phyloP scores from a whole-genome alignment of 2,329 filamentous ascomycete species.

The Cordyceps farinosa region DNA sequence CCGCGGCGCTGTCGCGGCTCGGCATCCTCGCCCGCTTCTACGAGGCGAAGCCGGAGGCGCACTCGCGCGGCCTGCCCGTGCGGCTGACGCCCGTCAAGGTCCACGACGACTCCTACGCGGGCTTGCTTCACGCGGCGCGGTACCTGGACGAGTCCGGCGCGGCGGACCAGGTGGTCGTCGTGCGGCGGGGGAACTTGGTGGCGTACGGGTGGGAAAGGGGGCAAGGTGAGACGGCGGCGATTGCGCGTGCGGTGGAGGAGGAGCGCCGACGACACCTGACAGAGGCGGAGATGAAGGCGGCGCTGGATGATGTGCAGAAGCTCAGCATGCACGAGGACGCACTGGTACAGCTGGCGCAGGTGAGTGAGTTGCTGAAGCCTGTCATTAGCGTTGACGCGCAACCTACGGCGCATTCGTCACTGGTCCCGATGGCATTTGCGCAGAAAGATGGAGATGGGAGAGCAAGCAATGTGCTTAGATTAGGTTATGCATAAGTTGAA shows the following conservation, averaged over 20 bases:
- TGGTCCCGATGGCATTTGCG: conserved; percentile 25
- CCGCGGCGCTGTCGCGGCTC: conserved; percentile 38
- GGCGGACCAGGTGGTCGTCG: conserved; percentile 36
- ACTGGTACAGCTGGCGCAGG: conserved; percentile 23
- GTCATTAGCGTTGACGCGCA: conserved; percentile 19
- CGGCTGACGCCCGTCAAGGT: conserved; percentile 41
- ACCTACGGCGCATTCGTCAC: conserved; percentile 14
- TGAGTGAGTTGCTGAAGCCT: conserved; percentile 26
- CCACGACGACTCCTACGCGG: conserved; percentile 45
- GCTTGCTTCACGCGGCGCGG: conserved; percentile 34
- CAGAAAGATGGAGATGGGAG: conserved; percentile 5
- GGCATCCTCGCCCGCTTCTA: conserved; percentile 42
- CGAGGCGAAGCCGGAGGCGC: conserved; percentile 33
- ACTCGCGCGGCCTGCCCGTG: conserved; percentile 33
- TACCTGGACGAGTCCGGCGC: conserved; percentile 33
- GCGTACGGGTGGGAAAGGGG: conserved; percentile 25
- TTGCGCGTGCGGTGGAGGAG: conserved; percentile 21
- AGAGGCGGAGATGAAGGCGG: conserved; percentile 24
- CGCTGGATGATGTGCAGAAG: conserved; percentile 26
- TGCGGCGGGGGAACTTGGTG: conserved; percentile 37
- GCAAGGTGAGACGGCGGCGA: conserved; percentile 20
- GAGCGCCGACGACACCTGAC: conserved; percentile 31
- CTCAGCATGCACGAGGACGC: conserved; percentile 24
- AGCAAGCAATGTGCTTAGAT: conserved; percentile 10
- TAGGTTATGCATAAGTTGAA: conserved; percentile 5